phyloP scores from a whole-genome alignment of 2,329 filamentous ascomycete species.

The Ambrosiella cleistominuta region DNA sequence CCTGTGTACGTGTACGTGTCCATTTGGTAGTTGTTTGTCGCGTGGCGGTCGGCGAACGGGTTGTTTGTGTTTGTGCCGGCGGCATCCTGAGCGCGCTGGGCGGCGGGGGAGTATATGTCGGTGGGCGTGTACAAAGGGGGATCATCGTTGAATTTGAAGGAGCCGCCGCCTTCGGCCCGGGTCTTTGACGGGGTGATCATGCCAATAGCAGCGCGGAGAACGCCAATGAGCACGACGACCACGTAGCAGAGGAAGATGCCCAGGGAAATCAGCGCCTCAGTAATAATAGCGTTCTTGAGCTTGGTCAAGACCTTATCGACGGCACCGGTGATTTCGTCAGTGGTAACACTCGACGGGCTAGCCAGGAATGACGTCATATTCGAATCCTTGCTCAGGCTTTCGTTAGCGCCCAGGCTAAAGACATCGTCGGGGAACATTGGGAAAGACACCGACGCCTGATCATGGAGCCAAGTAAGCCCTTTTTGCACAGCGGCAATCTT shows the following conservation, averaged over 20 bases:
- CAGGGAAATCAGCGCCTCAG: constrained; percentile 64
- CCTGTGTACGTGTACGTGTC: background rate
- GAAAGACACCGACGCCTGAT: constrained; percentile 69
- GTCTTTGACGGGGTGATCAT: constrained; percentile 42
- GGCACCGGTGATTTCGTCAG: constrained; percentile 65
- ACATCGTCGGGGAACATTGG: constrained; percentile 63
- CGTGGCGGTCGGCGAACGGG: background rate
- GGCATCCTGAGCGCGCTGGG: background rate
- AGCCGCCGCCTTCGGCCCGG: constrained; percentile 22
- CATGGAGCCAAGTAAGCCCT: constrained; percentile 82
- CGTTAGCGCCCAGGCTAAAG: constrained; percentile 62
- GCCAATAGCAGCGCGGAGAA: constrained; percentile 46
- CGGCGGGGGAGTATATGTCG: background rate
- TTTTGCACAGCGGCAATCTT: constrained; percentile 75
- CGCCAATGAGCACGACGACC: constrained; percentile 56
- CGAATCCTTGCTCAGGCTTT: constrained; percentile 38
- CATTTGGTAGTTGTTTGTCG: background rate
- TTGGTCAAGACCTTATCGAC: constrained; percentile 51
- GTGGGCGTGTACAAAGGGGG: constrained; percentile 7
- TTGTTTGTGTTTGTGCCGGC: background rate
- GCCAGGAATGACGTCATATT: constrained; percentile 56
- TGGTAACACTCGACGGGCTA: constrained; percentile 53
- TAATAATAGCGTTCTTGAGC: constrained; percentile 49
- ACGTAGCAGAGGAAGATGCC: constrained; percentile 62
- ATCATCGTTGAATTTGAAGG: constrained; percentile 2